phyloP scores from a whole-genome alignment of 2,329 filamentous ascomycete genomes.

The Chaetomiaceae sp. region DNA sequence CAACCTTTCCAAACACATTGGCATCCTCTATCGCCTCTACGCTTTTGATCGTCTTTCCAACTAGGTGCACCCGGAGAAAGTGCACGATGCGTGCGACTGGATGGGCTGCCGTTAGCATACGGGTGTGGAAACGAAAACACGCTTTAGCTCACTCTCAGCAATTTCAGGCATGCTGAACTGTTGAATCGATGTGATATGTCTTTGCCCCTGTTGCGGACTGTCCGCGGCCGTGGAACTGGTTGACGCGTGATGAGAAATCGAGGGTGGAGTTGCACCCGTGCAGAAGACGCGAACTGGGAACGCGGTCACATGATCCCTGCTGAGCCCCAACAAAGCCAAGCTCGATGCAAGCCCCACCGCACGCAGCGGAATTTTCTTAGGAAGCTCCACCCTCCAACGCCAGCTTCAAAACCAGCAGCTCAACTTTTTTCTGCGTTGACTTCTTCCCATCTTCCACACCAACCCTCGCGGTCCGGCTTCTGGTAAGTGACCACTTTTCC shows the following conservation, averaged over 20 bases:
- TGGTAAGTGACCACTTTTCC: conserved; percentile 24
- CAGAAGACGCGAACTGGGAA: conserved; percentile 23
- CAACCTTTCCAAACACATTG: conserved; percentile 86
- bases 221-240: not conserved
- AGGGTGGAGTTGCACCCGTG: conserved; percentile 3
- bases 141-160: conserved; percentile 44
- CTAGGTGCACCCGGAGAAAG: conserved; percentile 74
- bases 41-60: conserved; percentile 69
- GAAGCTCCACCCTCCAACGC: conserved; percentile 16
- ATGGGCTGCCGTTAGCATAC: no score
- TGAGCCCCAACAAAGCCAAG: not conserved
- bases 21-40: conserved; percentile 70
- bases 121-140: no score
- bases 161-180: conserved; percentile 54
- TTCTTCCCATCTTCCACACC: conserved; percentile 17
- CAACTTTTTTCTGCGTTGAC: conserved; percentile 11
- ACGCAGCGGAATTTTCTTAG: conserved; percentile 15
- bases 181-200: not conserved
- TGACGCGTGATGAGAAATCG: not conserved
- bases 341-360: conserved; percentile 2
- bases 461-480: conserved; percentile 13
- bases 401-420: conserved; percentile 23
- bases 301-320: conserved; percentile 31
- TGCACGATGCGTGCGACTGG: conserved; percentile 78
- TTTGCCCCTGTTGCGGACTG: no score